A percentile compares a stretch with the other conserved stretches of the same genome.
Evolutionary conservation across 208 protist genomes (phyloP).

Genomic region (Acanthamoeba culbertsoni): DNA sequence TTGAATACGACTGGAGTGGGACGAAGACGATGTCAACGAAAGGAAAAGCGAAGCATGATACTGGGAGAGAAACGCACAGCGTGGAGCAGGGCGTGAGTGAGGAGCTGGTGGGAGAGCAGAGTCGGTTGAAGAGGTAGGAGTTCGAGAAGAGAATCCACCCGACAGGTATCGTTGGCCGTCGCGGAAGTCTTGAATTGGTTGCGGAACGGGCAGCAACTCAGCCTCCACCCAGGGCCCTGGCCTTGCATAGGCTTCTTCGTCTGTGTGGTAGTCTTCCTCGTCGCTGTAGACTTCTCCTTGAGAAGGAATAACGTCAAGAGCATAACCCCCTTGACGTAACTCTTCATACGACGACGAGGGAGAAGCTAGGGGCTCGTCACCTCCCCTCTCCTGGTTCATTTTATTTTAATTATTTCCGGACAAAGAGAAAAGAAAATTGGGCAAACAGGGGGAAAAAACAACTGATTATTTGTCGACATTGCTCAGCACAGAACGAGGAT

Average conservation of each 20-base stretch:
- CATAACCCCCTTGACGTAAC: background rate
- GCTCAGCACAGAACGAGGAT: background rate
- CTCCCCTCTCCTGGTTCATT: background rate
- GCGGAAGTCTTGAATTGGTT: background rate
- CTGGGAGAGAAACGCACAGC: background rate
- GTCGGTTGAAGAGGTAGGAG: background rate
- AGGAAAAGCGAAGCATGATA: background rate
- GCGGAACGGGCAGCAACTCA: background rate
- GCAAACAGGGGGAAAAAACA: background rate
- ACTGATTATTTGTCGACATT: background rate
- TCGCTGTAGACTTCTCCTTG: background rate
- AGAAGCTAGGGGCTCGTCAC: background rate
- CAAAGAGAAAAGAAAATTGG: background rate
- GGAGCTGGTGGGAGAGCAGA: background rate
- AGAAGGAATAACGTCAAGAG: no score
- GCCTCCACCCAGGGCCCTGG: background rate
- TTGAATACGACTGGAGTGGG: constrained; percentile 40
- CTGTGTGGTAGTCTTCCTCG: background rate
- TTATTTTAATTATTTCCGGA: background rate
- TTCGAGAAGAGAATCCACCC: background rate
- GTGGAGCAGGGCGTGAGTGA: background rate
- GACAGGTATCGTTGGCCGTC: background rate
- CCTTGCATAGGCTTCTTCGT: background rate
- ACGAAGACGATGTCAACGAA: background rate
- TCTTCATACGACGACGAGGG: background rate